A percentile compares a stretch with the other conserved stretches of the same genome.
These are phyloP conservation scores for Datura wrightii DNA, from an alignment of 257 asterid species.

Conservation along the genomic window DNA sequence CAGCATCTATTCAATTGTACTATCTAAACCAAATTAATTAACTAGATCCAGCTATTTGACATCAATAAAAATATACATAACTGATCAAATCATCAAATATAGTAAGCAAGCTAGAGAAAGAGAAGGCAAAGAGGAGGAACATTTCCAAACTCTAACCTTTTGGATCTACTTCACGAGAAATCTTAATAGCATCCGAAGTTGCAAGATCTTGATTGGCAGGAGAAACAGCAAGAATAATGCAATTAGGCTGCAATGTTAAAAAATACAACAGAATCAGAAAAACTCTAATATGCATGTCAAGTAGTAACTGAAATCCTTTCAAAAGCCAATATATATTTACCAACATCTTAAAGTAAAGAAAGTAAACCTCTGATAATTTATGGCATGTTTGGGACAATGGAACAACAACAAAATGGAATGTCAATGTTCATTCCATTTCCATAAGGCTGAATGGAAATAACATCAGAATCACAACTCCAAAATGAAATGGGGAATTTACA, in stretches of 20 bases:
- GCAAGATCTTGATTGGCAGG: slow-evolving; percentile 49
- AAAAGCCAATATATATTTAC: not conserved
- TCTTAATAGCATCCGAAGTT: slow-evolving; percentile 44
- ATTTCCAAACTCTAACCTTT: slow-evolving; percentile 31
- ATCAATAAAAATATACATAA: not conserved
- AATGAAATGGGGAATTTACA: not conserved
- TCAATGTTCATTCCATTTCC: not conserved
- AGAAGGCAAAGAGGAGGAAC: not conserved
- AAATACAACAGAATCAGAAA: not conserved
- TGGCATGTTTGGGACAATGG: not conserved
- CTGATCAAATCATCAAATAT: not conserved
- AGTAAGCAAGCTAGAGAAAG: slow-evolving; percentile 10
- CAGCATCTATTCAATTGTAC: not conserved
- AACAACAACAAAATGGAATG: not conserved
- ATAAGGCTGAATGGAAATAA: not conserved
- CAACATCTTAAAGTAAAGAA: not conserved
- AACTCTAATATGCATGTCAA: slow-evolving; percentile 1
- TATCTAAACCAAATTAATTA: not conserved
- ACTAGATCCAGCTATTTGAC: not conserved
- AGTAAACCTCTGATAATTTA: not conserved
- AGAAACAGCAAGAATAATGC: slow-evolving; percentile 45
- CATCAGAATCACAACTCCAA: not conserved
- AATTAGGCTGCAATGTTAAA: slow-evolving; percentile 39
- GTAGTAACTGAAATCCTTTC: not conserved
- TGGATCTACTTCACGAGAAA: slow-evolving; percentile 49